Conservation (phyloP, 176 grass and related monocot genomes). For the Avena insularis region DNA sequence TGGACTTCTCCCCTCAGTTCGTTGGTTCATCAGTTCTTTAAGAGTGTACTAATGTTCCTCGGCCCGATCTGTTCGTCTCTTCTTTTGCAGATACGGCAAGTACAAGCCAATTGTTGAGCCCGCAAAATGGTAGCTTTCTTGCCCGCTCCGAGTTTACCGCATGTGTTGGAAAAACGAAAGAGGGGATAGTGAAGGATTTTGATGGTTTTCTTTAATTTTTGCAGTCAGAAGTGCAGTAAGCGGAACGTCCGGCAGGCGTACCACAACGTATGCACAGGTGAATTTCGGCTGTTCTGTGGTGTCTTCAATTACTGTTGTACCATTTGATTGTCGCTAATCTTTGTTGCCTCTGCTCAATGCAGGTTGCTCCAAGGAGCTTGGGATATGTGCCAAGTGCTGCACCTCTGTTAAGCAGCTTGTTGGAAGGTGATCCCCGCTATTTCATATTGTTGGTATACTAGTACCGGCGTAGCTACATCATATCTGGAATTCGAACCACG, state of each 20-base stretch:
- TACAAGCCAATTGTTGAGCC: constrained; percentile 83
- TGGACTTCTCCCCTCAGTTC: neutral
- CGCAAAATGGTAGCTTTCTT: constrained; percentile 70
- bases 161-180: neutral
- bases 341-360: constrained; percentile 8
- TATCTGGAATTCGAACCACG: neutral
- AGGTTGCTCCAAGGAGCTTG: constrained; percentile 87
- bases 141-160: neutral
- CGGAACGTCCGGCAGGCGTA: constrained; percentile 79
- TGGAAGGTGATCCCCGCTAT: constrained; percentile 61
- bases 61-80: constrained; percentile 29
- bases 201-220: constrained; percentile 33
- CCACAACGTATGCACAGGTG: constrained; percentile 86
- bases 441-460: constrained; percentile 22
- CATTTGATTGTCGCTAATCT: constrained; percentile 12
- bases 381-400: constrained; percentile 87
- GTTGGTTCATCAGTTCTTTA: neutral
- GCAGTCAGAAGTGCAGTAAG: constrained; percentile 88
- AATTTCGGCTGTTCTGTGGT: neutral
- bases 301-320: neutral
- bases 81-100: constrained; percentile 80
- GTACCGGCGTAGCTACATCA: neutral
- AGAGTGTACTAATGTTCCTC: neutral
- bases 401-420: constrained; percentile 54
- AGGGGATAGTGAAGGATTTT: constrained; percentile 1